Percentiles rank a stretch among this genome's conserved stretches.
These are phyloP conservation scores for Epithemia pelagica DNA, from an alignment of 108 stramenopile genomes.

Conservation along the genomic window DNA sequence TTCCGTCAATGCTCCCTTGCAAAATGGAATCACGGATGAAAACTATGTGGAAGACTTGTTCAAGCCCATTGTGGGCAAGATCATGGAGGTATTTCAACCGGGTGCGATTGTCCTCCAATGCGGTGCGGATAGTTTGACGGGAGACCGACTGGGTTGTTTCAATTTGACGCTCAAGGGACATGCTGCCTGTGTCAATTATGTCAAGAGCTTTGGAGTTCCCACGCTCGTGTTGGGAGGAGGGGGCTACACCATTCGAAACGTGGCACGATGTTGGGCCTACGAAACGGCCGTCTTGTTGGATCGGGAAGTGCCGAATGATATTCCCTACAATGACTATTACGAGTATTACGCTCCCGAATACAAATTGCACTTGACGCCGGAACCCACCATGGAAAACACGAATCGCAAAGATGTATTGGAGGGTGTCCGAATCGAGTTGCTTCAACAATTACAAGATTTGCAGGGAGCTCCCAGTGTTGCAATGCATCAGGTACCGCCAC, in stretches of 20 bases:
- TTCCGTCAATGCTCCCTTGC: slow-evolving; percentile 94
- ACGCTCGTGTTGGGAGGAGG: slow-evolving; percentile 97
- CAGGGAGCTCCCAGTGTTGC: slow-evolving; percentile 90
- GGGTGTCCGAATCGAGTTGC: slow-evolving; percentile 57
- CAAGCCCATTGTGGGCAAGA: slow-evolving; percentile 92
- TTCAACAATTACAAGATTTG: slow-evolving; percentile 74
- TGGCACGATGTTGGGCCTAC: slow-evolving; percentile 95
- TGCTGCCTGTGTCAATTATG: slow-evolving; percentile 84
- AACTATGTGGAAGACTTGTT: slow-evolving; percentile 83
- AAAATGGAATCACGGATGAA: slow-evolving; percentile 94
- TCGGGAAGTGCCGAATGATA: slow-evolving; percentile 76
- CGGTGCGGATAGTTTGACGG: slow-evolving; percentile 97
- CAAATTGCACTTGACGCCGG: slow-evolving; percentile 91
- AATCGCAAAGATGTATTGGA: slow-evolving; percentile 70
- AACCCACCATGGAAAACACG: slow-evolving; percentile 72
- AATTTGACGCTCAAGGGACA: slow-evolving; percentile 95
- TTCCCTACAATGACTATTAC: slow-evolving; percentile 99
- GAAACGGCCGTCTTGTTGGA: slow-evolving; percentile 89
- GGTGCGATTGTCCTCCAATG: slow-evolving; percentile 98
- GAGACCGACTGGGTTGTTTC: slow-evolving; percentile 99
- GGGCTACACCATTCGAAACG: slow-evolving; percentile 99
- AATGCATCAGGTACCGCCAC: slow-evolving; percentile 86
- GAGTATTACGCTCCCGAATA: slow-evolving; percentile 99
- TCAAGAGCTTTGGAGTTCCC: slow-evolving; percentile 90
- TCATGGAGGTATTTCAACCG: slow-evolving; percentile 95